A percentile compares a stretch with the other conserved stretches of the same genome.
phyloP scores from a whole-genome alignment of 179 eudicot genomes.

The Drosera spatulata region DNA sequence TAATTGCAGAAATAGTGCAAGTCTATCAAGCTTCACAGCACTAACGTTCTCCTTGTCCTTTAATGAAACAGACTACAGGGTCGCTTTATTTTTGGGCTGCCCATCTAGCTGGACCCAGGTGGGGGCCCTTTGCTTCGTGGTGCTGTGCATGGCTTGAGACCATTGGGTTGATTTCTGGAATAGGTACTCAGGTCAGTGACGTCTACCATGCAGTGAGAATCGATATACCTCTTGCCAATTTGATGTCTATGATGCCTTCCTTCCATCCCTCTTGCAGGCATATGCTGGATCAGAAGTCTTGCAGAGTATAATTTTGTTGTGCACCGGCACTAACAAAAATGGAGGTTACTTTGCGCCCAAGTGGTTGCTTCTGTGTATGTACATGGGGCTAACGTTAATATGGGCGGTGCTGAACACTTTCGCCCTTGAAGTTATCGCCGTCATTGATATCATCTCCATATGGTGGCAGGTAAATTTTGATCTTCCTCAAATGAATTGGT shows the following conservation, averaged over 20 bases:
- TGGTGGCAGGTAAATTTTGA: constrained; percentile 53
- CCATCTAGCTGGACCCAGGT: constrained; percentile 42
- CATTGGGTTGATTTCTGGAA: constrained; percentile 54
- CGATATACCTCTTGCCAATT: background rate
- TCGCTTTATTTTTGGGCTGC: too few relatives aligned
- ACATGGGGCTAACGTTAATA: constrained; percentile 37
- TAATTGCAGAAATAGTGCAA: too few relatives aligned
- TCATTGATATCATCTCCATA: constrained; percentile 42
- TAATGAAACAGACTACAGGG: constrained; percentile 17
- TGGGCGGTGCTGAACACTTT: constrained; percentile 62
- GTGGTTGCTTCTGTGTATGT: constrained; percentile 59
- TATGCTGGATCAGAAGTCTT: constrained; percentile 55
- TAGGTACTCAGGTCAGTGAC: constrained; percentile 46
- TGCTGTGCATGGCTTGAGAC: constrained; percentile 76
- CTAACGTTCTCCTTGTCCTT: constrained; percentile 9
- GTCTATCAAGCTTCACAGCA: background rate
- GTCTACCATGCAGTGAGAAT: background rate
- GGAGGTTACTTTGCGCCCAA: constrained; percentile 59
- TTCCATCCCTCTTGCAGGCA: constrained; percentile 29
- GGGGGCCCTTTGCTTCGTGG: constrained; percentile 74
- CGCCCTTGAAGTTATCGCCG: constrained; percentile 51
- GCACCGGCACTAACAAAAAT: constrained; percentile 53
- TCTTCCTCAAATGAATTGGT: background rate
- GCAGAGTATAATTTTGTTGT: constrained; percentile 48
- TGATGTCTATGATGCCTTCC: constrained; percentile 1